Conservation (phyloP, 148 eudicot species). For the Rhododendron williamsianum region DNA sequence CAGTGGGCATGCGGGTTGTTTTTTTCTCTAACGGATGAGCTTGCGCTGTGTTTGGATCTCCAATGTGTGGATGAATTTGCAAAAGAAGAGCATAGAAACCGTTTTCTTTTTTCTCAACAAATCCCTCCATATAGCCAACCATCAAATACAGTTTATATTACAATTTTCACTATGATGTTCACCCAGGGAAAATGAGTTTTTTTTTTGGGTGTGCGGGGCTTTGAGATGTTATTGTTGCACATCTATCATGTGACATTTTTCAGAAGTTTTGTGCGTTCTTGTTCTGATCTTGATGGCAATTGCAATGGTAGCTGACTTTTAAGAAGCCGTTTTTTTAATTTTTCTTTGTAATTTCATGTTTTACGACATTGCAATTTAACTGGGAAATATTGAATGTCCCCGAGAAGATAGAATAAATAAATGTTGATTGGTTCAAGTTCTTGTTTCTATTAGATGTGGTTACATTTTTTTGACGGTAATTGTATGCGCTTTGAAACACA, state of each 20-base stretch:
- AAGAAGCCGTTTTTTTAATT: neutral
- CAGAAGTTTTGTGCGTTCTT: neutral
- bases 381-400: neutral
- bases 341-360: neutral
- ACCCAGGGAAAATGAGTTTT: neutral
- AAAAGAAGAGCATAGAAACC: neutral
- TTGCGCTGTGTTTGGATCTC: neutral
- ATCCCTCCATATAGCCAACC: neutral
- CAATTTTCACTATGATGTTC: neutral
- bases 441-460: neutral
- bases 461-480: neutral
- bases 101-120: neutral
- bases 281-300: neutral
- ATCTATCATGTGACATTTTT: neutral
- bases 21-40: neutral
- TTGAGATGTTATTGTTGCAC: neutral
- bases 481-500: neutral
- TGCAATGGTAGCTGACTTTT: neutral
- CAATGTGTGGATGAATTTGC: neutral
- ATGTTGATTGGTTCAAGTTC: neutral
- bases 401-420: neutral
- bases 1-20: neutral
- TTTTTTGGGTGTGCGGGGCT: neutral
- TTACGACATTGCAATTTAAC: neutral
- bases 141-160: neutral